phyloP scores from a whole-genome alignment of 805 yeast species.

The Torulaspora delbrueckii region DNA sequence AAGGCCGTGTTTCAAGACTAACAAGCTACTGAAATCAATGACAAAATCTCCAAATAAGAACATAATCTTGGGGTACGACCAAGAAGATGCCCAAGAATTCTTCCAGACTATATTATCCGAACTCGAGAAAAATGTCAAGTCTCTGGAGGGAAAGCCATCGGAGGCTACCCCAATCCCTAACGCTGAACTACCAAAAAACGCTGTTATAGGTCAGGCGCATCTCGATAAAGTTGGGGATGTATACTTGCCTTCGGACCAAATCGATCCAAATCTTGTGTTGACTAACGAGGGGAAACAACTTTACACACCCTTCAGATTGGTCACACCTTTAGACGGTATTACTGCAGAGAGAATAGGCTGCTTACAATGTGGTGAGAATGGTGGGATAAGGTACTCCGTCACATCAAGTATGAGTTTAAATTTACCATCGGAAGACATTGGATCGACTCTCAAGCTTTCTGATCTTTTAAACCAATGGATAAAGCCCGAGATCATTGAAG shows the following conservation, averaged over 20 bases:
- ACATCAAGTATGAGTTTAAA: constrained; percentile 69
- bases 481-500: constrained; percentile 80
- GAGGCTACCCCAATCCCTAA: constrained; percentile 26
- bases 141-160: constrained; percentile 17
- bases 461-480: constrained; percentile 62
- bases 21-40: constrained; percentile 58
- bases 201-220: constrained; percentile 39
- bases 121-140: constrained; percentile 45
- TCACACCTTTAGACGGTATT: constrained; percentile 91
- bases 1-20: constrained; percentile 57
- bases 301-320: constrained; percentile 47
- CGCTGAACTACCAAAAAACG: constrained; percentile 35
- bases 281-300: constrained; percentile 35
- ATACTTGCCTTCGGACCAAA: constrained; percentile 66
- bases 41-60: constrained; percentile 73
- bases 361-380: constrained; percentile 84
- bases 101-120: constrained; percentile 73
- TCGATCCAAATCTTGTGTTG: constrained; percentile 58
- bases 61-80: constrained; percentile 78
- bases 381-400: constrained; percentile 82
- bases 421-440: constrained; percentile 48
- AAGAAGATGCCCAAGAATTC: constrained; percentile 95
- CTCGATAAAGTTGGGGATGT: constrained; percentile 61
- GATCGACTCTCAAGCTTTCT: constrained; percentile 43
- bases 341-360: constrained; percentile 89